These are phyloP conservation scores for Annulohypoxylon stygium DNA, from an alignment of 495 filamentous ascomycete species.

Conservation along the genomic window DNA sequence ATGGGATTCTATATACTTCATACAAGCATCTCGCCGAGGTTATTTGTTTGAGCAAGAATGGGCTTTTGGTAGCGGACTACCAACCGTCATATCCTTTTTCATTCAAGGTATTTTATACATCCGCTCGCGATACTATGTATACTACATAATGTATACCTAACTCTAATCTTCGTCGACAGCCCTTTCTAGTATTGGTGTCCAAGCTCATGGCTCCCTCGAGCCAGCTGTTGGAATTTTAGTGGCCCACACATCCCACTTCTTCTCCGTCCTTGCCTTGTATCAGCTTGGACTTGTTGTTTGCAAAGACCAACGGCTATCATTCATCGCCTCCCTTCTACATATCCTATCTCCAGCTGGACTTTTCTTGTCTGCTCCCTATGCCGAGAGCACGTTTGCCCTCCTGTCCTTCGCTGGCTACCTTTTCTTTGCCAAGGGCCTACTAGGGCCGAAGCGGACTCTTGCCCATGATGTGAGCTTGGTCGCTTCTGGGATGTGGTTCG, in stretches of 20 bases:
- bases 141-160: background rate
- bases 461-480: conserved; percentile 58
- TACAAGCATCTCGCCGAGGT: conserved; percentile 74
- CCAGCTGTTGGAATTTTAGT: conserved; percentile 70
- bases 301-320: conserved; percentile 66
- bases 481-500: conserved; percentile 77
- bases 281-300: conserved; percentile 63
- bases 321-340: conserved; percentile 78
- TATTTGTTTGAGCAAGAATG: conserved; percentile 95
- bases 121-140: background rate
- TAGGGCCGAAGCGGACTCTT: conserved; percentile 40
- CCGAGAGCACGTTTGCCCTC: conserved; percentile 83
- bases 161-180: conserved; percentile 27
- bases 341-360: conserved; percentile 88
- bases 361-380: conserved; percentile 90
- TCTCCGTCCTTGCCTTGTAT: conserved; percentile 79
- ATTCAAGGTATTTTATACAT: conserved; percentile 47
- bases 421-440: conserved; percentile 72
- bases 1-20: conserved; percentile 95
- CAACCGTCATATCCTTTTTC: conserved; percentile 61
- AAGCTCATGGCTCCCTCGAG: conserved; percentile 43
- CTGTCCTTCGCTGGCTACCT: conserved; percentile 80
- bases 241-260: conserved; percentile 78
- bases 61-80: conserved; percentile 85
- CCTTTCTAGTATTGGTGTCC: conserved; percentile 36